Conservation (phyloP, 2,329 filamentous ascomycete species). For the Bisporella sp. region DNA sequence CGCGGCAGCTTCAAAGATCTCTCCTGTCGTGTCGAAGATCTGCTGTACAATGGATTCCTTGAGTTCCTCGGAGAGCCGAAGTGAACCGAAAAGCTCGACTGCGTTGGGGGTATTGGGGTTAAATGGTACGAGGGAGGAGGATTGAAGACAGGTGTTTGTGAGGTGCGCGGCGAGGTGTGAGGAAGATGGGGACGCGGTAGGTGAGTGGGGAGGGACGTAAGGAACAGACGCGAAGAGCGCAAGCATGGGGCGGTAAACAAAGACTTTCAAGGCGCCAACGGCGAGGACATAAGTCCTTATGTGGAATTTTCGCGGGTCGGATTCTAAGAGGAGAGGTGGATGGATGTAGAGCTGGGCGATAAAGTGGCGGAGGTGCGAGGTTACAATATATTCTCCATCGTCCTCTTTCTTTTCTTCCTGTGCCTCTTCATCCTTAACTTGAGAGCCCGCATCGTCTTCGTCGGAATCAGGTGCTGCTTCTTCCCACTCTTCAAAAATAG, state of each 20-base stretch:
- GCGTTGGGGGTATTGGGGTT: constrained; percentile 38
- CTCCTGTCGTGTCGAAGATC: constrained; percentile 66
- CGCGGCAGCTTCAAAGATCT: constrained; percentile 82
- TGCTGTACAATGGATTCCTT: constrained; percentile 62
- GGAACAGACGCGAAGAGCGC: constrained; percentile 77
- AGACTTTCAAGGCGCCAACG: constrained; percentile 69
- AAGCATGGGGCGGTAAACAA: constrained; percentile 86
- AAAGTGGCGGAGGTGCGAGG: constrained; percentile 91
- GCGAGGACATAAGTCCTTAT: constrained; percentile 87
- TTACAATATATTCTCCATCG: constrained; percentile 56
- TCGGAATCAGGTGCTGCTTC: constrained; percentile 57
- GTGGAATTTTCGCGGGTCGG: constrained; percentile 77
- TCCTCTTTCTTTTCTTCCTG: constrained; percentile 43
- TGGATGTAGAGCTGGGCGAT: constrained; percentile 93
- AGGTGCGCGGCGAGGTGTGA: constrained; percentile 67
- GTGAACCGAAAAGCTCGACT: constrained; percentile 69
- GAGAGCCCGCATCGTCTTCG: constrained; percentile 36
- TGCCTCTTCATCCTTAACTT: constrained; percentile 36
- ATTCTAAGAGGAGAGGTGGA: constrained; percentile 66
- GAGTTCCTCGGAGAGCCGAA: constrained; percentile 31
- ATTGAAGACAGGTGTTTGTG: constrained; percentile 92
- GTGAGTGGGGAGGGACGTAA: constrained; percentile 58
- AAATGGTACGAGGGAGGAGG: constrained; percentile 31
- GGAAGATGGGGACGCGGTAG: constrained; percentile 20
- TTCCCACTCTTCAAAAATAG: constrained; percentile 91